Conservation (phyloP, 1,284 basidiomycete genomes). For the Cutaneotrichosporon cyanovorans region DNA sequence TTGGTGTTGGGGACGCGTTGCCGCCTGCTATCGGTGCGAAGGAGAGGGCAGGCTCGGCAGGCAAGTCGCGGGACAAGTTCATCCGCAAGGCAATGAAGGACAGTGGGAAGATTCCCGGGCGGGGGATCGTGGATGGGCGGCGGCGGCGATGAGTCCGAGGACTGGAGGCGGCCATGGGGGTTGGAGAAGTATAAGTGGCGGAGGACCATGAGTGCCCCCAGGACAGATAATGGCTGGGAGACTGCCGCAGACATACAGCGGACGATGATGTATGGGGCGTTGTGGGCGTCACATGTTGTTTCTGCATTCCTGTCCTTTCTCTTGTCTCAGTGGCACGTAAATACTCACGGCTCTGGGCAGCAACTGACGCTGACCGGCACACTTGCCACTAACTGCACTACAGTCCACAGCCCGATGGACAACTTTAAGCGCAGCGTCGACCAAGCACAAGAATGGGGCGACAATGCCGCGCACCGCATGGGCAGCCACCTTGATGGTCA, state of each 20-base stretch:
- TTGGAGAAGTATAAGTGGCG: too few relatives aligned
- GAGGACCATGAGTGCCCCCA: too few relatives aligned
- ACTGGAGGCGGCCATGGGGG: too few relatives aligned
- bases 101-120: constrained; percentile 26
- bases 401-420: too few relatives aligned
- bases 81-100: constrained; percentile 30
- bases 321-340: too few relatives aligned
- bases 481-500: too few relatives aligned
- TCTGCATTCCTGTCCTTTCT: neutral
- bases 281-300: neutral
- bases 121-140: constrained; percentile 26
- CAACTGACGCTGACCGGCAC: neutral
- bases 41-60: constrained; percentile 1
- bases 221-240: too few relatives aligned
- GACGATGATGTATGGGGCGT: neutral
- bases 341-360: too few relatives aligned
- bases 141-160: constrained; percentile 13
- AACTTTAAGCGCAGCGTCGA: too few relatives aligned
- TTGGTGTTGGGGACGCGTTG: constrained; percentile 9
- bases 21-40: constrained; percentile 25
- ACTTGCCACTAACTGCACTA: neutral
- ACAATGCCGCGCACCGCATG: too few relatives aligned
- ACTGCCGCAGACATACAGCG: too few relatives aligned
- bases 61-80: constrained; percentile 19
- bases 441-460: too few relatives aligned